A percentile compares a stretch with the other conserved stretches of the same genome.
phyloP scores from a whole-genome alignment of 352 stramenopile species.

The Phytophthora sp. region DNA sequence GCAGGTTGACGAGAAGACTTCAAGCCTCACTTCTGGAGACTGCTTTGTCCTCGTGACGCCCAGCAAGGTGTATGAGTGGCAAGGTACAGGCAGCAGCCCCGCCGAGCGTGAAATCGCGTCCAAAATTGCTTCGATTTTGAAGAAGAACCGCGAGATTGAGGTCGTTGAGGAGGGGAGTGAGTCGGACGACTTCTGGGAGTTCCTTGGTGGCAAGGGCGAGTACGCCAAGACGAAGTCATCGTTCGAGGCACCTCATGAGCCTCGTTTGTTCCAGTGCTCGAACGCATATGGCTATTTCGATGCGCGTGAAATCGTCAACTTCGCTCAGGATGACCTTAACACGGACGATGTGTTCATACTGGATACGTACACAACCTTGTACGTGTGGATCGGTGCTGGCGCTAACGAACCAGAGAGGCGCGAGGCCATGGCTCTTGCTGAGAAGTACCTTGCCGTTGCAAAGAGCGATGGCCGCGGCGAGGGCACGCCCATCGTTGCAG shows the following conservation, averaged over 20 bases:
- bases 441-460: constrained; percentile 75
- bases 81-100: constrained; percentile 68
- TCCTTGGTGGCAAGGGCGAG: constrained; percentile 81
- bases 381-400: constrained; percentile 89
- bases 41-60: constrained; percentile 87
- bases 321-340: constrained; percentile 92
- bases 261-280: constrained; percentile 91
- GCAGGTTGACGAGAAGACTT: constrained; percentile 77
- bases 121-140: constrained; percentile 63
- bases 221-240: constrained; percentile 73
- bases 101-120: constrained; percentile 66
- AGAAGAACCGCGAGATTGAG: constrained; percentile 58
- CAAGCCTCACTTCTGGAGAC: constrained; percentile 90
- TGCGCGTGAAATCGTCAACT: constrained; percentile 87
- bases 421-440: constrained; percentile 60
- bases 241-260: constrained; percentile 74
- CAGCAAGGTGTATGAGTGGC: constrained; percentile 77
- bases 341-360: constrained; percentile 92
- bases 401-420: constrained; percentile 82
- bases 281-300: constrained; percentile 90
- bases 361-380: constrained; percentile 90
- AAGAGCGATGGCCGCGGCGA: constrained; percentile 84
- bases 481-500: constrained; percentile 83
- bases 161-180: constrained; percentile 68
- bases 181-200: constrained; percentile 81